Base-by-base conservation (phyloP, 1,139 yeast species). In the Yamadazyma blattariae region DNA sequence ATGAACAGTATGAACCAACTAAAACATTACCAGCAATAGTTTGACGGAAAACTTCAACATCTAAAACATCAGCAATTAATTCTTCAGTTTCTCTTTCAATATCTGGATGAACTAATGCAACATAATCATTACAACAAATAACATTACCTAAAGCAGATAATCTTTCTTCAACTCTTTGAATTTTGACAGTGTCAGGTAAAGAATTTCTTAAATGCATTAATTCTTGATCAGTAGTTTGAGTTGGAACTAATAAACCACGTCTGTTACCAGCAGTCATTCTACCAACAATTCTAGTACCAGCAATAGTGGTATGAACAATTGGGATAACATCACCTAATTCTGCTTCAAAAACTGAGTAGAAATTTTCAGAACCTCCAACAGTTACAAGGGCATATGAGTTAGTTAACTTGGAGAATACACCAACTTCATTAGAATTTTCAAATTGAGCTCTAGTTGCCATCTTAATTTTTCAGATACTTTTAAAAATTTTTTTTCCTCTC, bases 1-100 rank as follows among this genome's bases (percentile, higher is more conserved):
- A 75, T 17, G 96, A 67, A 67, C 97, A 92, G 67, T 92, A 94
- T 12, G 96, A 85, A 38, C 99, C 99, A 39, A 94, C 98, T 45
- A 94, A 75, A 35, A 94, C 97, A 61, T 94, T 92, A 46, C 97
- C 97, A 14, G 98, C 97, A 50, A 94, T 90, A 35, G 98, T 94
- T 67, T 92, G 98, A 69, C 98, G 83, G 77, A 94, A 94, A 29
- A 94, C 99, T 66, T 94, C 99, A 35, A 94, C 99, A 41, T 98
- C 98, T 44, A 94, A 74, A n/a, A 90, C 96, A 64, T 94, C 99
- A 32, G 98, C 96, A 57, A 94, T 94, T 53, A 94, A 73, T 67
- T 94, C 99, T 69, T 94, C 99, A 35, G 98, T 94, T 66, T 94
- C 99, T 59, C 98, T 82, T 71, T 94, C 98, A 48, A 94, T 88